Percentiles rank a stretch among this genome's conserved stretches.
Conservation (phyloP, 176 grass and related monocot genomes). For the Tillandsia fasciculata region DNA sequence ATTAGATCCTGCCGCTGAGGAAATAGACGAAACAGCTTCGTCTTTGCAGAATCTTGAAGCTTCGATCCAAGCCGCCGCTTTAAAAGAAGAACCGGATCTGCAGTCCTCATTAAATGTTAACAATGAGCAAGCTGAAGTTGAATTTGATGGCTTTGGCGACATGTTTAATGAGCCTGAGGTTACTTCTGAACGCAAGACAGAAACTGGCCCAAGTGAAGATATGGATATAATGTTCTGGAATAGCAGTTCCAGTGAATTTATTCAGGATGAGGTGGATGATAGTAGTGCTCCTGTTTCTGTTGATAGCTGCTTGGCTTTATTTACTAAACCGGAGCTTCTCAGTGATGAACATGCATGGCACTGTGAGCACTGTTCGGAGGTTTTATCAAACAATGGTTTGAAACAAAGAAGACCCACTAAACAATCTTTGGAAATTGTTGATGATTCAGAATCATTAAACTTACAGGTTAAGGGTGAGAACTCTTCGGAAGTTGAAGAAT, state of each 20-base stretch:
- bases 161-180: slow-evolving; percentile 87
- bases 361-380: slow-evolving; percentile 26
- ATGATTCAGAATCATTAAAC: not conserved
- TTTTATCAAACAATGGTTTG: not conserved
- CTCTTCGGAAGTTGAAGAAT: not conserved
- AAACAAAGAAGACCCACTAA: slow-evolving; percentile 8
- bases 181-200: slow-evolving; percentile 54
- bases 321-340: slow-evolving; percentile 67
- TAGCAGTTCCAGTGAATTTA: slow-evolving; percentile 39
- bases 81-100: slow-evolving; percentile 23
- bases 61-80: slow-evolving; percentile 26
- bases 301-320: slow-evolving; percentile 68
- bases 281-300: slow-evolving; percentile 57
- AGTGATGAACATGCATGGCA: slow-evolving; percentile 48
- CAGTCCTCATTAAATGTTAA: slow-evolving; percentile 12
- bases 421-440: not conserved
- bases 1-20: slow-evolving; percentile 14
- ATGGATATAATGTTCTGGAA: slow-evolving; percentile 66
- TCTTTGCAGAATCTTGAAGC: slow-evolving; percentile 30
- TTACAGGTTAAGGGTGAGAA: not conserved
- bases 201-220: slow-evolving; percentile 34
- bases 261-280: slow-evolving; percentile 74
- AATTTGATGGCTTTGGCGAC: slow-evolving; percentile 67
- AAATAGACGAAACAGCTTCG: slow-evolving; percentile 22
- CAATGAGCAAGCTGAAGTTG: slow-evolving; percentile 39